Percentiles rank a stretch among this genome's conserved stretches.
Evolutionary conservation across 441 rosid genomes (phyloP).

Genomic region (Pelargonium fulgidum): DNA sequence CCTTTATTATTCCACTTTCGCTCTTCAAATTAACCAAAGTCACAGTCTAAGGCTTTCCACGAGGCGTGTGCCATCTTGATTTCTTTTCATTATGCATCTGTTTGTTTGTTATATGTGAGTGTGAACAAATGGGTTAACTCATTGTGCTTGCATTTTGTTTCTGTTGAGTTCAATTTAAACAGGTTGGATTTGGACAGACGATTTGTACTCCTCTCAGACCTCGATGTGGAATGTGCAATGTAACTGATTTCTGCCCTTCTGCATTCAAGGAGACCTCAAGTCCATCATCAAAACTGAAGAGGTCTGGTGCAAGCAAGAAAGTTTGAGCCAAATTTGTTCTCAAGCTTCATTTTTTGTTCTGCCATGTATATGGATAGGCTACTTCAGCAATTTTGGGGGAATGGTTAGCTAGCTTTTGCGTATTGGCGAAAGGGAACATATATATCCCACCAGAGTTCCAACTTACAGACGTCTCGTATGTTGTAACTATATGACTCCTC

Average conservation of each 20-base stretch:
- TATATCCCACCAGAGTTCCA: not conserved
- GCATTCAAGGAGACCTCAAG: constrained; percentile 68
- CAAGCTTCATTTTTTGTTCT: not conserved
- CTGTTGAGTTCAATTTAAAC: constrained; percentile 16
- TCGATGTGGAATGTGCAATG: constrained; percentile 54
- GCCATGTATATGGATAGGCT: not conserved
- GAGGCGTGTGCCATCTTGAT: not conserved
- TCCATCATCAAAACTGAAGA: constrained; percentile 44
- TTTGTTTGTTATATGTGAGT: too few species aligned
- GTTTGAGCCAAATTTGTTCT: constrained; percentile 18
- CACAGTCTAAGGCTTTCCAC: not conserved
- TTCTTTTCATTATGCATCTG: too few species aligned
- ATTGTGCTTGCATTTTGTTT: not conserved
- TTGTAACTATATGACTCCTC: not conserved
- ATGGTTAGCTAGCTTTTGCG: not conserved
- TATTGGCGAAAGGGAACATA: not conserved
- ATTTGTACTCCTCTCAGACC: constrained; percentile 86
- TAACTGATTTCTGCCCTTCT: constrained; percentile 67
- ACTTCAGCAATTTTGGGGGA: not conserved
- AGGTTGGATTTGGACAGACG: constrained; percentile 96
- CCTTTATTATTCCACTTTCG: too few species aligned
- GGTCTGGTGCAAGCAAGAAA: constrained; percentile 30
- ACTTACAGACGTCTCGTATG: too few species aligned
- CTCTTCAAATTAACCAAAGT: not conserved
- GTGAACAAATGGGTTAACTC: not conserved